Evolutionary conservation across 2,329 filamentous ascomycete genomes (phyloP).

Genomic region (Cryphonectria japonica): DNA sequence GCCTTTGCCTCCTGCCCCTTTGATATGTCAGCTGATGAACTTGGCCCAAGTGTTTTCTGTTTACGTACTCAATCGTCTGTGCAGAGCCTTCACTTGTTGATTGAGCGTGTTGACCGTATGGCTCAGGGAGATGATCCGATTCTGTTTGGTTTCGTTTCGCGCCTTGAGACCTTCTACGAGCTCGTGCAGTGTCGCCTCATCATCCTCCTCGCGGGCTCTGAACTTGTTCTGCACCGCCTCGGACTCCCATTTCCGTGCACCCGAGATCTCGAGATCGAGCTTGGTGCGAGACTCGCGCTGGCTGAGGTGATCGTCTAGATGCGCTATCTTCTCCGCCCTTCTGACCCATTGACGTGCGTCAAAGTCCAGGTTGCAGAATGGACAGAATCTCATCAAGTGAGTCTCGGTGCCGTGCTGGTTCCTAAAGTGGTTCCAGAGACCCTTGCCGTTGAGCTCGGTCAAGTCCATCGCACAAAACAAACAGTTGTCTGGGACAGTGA

Average conservation of each 20-base stretch:
- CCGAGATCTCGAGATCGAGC: conserved; percentile 10
- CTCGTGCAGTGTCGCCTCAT: not conserved
- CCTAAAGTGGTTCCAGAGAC: conserved; percentile 15
- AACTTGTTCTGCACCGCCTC: not conserved
- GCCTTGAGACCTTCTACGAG: not conserved
- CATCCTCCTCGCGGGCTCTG: not conserved
- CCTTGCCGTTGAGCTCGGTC: conserved; percentile 14
- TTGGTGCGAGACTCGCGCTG: conserved; percentile 10
- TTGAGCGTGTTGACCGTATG: not conserved
- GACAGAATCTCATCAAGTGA: conserved; percentile 16
- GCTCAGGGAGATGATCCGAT: not conserved
- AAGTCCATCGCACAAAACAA: conserved; percentile 15
- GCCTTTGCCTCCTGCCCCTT: not conserved
- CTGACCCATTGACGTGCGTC: conserved; percentile 14
- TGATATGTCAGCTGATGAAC: not conserved
- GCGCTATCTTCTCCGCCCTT: conserved; percentile 14
- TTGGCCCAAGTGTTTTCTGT: no score
- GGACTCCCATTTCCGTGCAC: not conserved
- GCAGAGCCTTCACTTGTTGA: not conserved
- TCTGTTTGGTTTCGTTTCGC: not conserved
- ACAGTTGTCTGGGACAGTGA: conserved; percentile 14
- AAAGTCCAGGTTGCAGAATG: conserved; percentile 24
- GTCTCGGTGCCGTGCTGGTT: not conserved
- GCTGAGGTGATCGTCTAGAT: conserved; percentile 25
- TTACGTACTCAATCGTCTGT: not conserved